phyloP scores from a whole-genome alignment of 2,329 filamentous ascomycete genomes.

The Colletotrichum caudatum region DNA sequence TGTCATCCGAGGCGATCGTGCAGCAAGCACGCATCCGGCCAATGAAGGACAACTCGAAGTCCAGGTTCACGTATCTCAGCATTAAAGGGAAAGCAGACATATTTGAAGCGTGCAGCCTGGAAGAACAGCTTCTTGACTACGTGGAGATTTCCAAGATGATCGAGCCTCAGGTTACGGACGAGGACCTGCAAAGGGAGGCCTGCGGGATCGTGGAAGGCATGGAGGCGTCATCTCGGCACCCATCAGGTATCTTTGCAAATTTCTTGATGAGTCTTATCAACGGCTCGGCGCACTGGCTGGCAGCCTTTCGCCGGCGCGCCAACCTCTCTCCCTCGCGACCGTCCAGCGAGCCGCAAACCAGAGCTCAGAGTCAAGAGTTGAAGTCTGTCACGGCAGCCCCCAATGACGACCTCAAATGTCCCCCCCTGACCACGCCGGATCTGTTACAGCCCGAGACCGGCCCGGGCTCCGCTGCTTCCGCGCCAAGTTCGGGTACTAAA shows the following conservation, averaged over 20 bases:
- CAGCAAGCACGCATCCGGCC: constrained; percentile 41
- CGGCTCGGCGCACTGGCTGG: constrained; percentile 26
- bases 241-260: constrained; percentile 15
- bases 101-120: constrained; percentile 31
- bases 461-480: background rate
- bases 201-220: constrained; percentile 22
- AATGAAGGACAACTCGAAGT: constrained; percentile 21
- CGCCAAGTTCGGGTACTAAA: background rate
- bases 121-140: constrained; percentile 31
- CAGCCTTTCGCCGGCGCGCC: constrained; percentile 23
- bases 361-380: background rate
- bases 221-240: constrained; percentile 7
- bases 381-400: background rate
- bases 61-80: constrained; percentile 34
- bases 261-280: constrained; percentile 32
- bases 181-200: constrained; percentile 31
- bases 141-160: constrained; percentile 26
- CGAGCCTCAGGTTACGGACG: constrained; percentile 12
- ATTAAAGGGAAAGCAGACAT: constrained; percentile 38
- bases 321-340: constrained; percentile 4
- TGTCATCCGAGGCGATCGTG: constrained; percentile 32
- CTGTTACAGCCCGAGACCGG: background rate
- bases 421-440: background rate
- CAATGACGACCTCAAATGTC: background rate
- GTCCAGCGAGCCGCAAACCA: background rate